A percentile compares a stretch with the other conserved stretches of the same genome.
phyloP scores from a whole-genome alignment of 805 yeast genomes.

The Metschnikowia noctiluminum region DNA sequence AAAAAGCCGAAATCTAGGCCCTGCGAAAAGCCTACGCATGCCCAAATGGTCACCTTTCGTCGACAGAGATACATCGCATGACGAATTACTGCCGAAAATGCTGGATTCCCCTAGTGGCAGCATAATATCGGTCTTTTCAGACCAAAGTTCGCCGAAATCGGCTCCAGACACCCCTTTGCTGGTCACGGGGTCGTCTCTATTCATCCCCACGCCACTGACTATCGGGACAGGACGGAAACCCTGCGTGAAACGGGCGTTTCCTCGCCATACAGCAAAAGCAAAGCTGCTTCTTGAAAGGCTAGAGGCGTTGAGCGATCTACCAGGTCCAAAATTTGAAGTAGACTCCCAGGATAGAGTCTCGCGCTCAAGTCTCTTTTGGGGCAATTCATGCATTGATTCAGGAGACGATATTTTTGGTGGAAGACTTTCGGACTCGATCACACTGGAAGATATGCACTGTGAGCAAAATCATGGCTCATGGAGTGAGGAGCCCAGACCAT shows the following conservation, averaged over 20 bases:
- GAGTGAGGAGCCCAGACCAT: too few species aligned
- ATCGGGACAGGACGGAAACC: slow-evolving; percentile 15
- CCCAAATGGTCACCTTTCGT: not conserved
- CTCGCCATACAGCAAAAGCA: slow-evolving; percentile 1
- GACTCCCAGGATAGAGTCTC: too few species aligned
- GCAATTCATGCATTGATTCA: too few species aligned
- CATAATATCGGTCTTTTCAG: not conserved
- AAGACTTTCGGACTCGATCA: too few species aligned
- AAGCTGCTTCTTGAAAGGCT: slow-evolving; percentile 5
- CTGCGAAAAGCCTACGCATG: not conserved
- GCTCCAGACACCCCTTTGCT: not conserved
- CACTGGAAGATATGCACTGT: too few species aligned
- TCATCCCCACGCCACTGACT: slow-evolving; percentile 19
- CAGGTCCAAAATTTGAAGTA: not conserved
- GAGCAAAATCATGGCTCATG: too few species aligned
- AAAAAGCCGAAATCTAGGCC: not conserved
- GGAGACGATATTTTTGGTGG: too few species aligned
- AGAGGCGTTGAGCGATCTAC: slow-evolving; percentile 1
- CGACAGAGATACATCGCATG: not conserved
- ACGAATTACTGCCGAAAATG: not conserved
- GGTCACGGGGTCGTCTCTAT: slow-evolving; percentile 2
- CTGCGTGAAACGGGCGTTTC: not conserved
- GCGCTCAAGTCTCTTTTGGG: too few species aligned
- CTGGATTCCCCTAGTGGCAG: not conserved
- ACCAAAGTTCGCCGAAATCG: not conserved